Evolutionary conservation across 2,329 filamentous ascomycete genomes (phyloP), one percentile per base, ranked within the genome.

Genomic region (Trichoderma hamatum): DNA sequence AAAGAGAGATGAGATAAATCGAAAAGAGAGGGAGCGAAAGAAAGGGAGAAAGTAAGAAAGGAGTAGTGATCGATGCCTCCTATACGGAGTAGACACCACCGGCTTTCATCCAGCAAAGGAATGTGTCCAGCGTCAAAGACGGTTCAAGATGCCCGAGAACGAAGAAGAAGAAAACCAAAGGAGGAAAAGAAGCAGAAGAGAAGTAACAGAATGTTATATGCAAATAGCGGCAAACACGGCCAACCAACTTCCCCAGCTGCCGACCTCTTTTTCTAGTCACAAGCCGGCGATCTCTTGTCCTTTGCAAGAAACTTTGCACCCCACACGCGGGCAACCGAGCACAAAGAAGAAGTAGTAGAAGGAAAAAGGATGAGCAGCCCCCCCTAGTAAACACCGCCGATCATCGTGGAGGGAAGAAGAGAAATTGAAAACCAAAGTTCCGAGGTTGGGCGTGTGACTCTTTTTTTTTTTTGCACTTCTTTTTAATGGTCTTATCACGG

Each of bases 351-450:
- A 16, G 36, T 6, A 39, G 39, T n/a, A 46, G 43, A 46, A 19
- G 26, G 21, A 59, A 26, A 68, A 54, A 49, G 62, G 55, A 39
- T 60, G 55, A 49, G 28, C 39, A 56, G 7, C 28, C 39, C 39
- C 39, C 39, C 64, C 39, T 49, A 67, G 21, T 26, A 67, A 16
- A 39, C n/a, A 58, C 64, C 28, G 64, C 64, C 54, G 54, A 67
- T 67, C 54, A 59, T 67, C 54, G 59, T 28, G 39, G 28, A n/a
- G 54, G 55, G 9, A 16, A 30, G 49, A 24, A 55, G 21, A 16
- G 7, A 34, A 54, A 9, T 11, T 11, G 26, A 43, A 55, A 7
- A 14, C 16, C 54, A 49, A 43, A 36, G 52, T 67, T 36, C 28
- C 64, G 49, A 59, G 54, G 52, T 39, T 32, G 34, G 39, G 28